phyloP scores from a whole-genome alignment of 192 early-diverging fungal species.

The Geranomyces variabilis region DNA sequence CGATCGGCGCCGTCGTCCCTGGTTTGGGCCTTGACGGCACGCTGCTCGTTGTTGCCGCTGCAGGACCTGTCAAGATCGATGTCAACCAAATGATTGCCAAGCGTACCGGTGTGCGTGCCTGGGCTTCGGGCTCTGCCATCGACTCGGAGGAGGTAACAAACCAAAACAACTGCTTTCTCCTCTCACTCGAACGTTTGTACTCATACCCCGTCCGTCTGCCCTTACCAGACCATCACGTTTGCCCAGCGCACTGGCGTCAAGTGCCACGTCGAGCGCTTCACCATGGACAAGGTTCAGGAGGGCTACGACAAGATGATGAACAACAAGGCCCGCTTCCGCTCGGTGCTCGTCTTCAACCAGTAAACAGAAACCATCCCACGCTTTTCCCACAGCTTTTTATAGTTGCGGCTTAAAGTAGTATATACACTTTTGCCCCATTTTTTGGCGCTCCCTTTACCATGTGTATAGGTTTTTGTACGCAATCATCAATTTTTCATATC shows the following conservation, averaged over 20 bases:
- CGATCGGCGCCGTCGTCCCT: slow-evolving; percentile 12
- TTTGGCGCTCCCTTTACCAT: no score
- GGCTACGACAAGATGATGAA: slow-evolving; percentile 30
- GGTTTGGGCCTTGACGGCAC: slow-evolving; percentile 38
- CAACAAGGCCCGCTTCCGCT: slow-evolving; percentile 33
- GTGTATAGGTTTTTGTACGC: no score
- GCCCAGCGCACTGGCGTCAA: slow-evolving; percentile 19
- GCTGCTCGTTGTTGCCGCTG: slow-evolving; percentile 34
- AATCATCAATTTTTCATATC: no score
- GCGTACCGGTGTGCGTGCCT: slow-evolving; percentile 29
- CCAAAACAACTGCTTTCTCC: no score
- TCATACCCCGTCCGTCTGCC: no score
- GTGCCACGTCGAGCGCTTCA: slow-evolving; percentile 26
- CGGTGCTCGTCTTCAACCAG: slow-evolving; percentile 29
- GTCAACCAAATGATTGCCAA: slow-evolving; percentile 28
- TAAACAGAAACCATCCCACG: no score
- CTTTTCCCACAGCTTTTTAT: no score
- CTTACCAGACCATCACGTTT: slow-evolving; percentile 28
- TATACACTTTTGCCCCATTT: no score
- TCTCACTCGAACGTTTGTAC: no score
- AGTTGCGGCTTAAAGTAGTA: no score
- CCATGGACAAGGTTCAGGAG: slow-evolving; percentile 17
- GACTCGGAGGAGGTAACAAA: slow-evolving; percentile 38
- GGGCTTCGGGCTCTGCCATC: slow-evolving; percentile 26
- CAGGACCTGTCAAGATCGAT: slow-evolving; percentile 17